Conservation (phyloP, 2,329 filamentous ascomycete genomes). For the Periconia sp. region DNA sequence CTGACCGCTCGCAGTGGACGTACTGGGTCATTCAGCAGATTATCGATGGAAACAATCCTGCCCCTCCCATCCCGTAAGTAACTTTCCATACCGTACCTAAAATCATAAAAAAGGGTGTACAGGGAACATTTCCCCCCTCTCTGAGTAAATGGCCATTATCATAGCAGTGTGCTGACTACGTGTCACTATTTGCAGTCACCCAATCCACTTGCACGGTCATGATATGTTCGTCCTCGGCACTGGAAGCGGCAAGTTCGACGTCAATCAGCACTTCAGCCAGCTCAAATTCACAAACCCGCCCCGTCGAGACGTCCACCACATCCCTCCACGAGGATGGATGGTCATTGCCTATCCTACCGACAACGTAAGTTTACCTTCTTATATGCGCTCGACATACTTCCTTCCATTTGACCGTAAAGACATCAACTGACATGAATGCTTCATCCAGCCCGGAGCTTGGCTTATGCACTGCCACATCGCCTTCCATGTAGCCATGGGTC, state of each 20-base stretch:
- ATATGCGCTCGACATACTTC: not conserved
- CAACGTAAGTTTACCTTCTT: slow-evolving; percentile 32
- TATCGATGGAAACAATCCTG: slow-evolving; percentile 9
- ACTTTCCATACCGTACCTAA: not conserved
- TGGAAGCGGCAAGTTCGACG: slow-evolving; percentile 36
- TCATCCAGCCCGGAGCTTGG: slow-evolving; percentile 37
- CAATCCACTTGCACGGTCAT: slow-evolving; percentile 35
- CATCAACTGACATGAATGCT: not conserved
- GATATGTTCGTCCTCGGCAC: slow-evolving; percentile 25
- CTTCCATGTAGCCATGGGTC: slow-evolving; percentile 32
- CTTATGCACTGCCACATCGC: slow-evolving; percentile 33
- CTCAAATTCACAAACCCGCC: slow-evolving; percentile 40
- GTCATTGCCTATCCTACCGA: slow-evolving; percentile 54
- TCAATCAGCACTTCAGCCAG: slow-evolving; percentile 12
- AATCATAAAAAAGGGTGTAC: no score
- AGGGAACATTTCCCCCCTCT: no score
- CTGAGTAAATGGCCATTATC: not conserved
- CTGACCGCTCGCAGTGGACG: slow-evolving; percentile 35
- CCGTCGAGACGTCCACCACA: slow-evolving; percentile 37
- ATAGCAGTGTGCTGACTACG: not conserved
- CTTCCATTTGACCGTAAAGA: not conserved
- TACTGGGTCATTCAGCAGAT: slow-evolving; percentile 53
- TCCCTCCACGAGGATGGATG: slow-evolving; percentile 41
- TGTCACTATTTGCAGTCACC: slow-evolving; percentile 11
- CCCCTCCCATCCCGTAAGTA: slow-evolving; percentile 14